Evolutionary conservation across 176 grass and related monocot genomes (phyloP), one percentile per base, ranked within the genome.

Genomic region (Alloteropsis semialata): DNA sequence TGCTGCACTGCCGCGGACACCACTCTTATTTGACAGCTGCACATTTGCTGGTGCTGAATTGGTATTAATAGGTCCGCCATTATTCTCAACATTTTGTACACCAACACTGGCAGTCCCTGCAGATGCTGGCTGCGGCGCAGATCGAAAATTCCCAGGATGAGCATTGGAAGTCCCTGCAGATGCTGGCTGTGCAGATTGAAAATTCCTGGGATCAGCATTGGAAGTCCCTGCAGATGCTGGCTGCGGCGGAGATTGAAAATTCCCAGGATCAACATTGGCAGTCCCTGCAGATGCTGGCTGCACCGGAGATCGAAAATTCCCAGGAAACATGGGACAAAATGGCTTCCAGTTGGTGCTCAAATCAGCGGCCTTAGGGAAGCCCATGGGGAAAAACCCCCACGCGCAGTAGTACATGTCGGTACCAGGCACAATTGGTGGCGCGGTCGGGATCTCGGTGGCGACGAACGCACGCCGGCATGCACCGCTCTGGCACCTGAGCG

Each of bases 311-410:
- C 73, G 30, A 13, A 68, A 69, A 81, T 82, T 89, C 33, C 72
- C 58, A 13, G 92, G 84, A 63, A 86, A 84, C 77, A 89, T 85
- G 0, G 93, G 91, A 84, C 71, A 79, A 49, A 99, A 96, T 24
- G 96, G 96, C 72, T 83, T 96, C 96, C 96, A 96, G 69, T 81
- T 88, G 61, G 75, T 91, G 36, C 43, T 89, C 83, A 98, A 21
- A 84, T 98, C 90, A 29, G 92, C 58, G 4, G 82, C 53, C 33
- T 81, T 94, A 5, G 96, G 93, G 73, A 93, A 96, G 3, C 93
- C 96, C 72, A 99, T 81, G 0, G 96, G 96, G 72, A 96, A 64
- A 85, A 99, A 99, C 0, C 96, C 96, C 96, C 96, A 99, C 1
- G 93, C 74, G 63, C 89, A 96, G 80, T 96, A 93, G 79, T 96